phyloP scores from a whole-genome alignment of 2,329 filamentous ascomycete genomes.

The Fusarium burgessii region DNA sequence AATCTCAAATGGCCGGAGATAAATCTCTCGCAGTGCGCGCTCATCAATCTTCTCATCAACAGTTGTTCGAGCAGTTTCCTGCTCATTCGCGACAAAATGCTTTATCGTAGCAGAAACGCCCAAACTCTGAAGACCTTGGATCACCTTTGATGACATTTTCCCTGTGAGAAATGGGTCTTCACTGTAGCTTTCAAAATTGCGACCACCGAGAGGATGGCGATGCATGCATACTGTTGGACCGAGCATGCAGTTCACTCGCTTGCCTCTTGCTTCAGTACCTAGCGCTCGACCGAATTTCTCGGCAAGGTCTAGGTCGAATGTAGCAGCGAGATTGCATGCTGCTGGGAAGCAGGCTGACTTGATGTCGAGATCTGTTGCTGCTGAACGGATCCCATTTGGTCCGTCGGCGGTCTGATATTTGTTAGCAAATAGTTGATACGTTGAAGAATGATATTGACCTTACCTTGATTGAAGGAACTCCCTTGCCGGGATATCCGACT shows the following conservation, averaged over 20 bases:
- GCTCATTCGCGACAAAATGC: conserved; percentile 61
- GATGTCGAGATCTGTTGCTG: conserved; percentile 46
- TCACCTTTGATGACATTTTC: conserved; percentile 56
- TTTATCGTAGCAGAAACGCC: conserved; percentile 60
- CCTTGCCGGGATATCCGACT: conserved; percentile 27
- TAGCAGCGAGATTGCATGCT: conserved; percentile 64
- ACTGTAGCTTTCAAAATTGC: conserved; percentile 61
- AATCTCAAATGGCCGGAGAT: conserved; percentile 60
- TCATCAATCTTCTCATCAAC: conserved; percentile 49
- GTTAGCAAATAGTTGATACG: neutral
- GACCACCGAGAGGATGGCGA: conserved; percentile 60
- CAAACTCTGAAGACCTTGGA: conserved; percentile 58
- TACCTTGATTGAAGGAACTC: conserved; percentile 42
- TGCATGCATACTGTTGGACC: conserved; percentile 70
- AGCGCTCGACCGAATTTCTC: conserved; percentile 67
- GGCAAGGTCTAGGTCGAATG: conserved; percentile 70
- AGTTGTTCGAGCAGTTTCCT: conserved; percentile 48
- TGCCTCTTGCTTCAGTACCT: conserved; percentile 64
- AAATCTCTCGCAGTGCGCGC: conserved; percentile 54
- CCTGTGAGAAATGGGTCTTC: conserved; percentile 62
- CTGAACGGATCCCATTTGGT: conserved; percentile 52
- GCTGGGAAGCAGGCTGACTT: conserved; percentile 50
- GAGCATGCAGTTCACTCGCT: conserved; percentile 78
- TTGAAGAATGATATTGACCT: neutral
- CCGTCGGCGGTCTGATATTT: conserved; percentile 45